These are phyloP conservation scores for Stipa capillata DNA, from an alignment of 176 grass and related monocot genomes.

Conservation along the genomic window DNA sequence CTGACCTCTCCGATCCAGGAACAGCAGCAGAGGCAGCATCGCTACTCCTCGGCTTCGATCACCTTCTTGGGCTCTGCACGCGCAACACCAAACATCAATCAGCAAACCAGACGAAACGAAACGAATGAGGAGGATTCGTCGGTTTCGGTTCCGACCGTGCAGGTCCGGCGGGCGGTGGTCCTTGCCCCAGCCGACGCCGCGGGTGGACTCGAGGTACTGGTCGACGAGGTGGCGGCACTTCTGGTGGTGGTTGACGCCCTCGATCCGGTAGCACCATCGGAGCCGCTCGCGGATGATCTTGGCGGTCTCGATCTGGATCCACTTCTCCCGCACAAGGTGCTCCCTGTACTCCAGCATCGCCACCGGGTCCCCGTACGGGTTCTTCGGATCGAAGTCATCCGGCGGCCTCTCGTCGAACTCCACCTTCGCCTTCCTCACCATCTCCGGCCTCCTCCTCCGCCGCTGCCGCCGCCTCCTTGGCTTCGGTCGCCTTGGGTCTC, in stretches of 20 bases:
- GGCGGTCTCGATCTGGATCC: slow-evolving; percentile 99
- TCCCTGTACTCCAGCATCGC: slow-evolving; percentile 96
- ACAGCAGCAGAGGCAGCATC: neutral
- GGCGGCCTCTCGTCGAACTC: slow-evolving; percentile 91
- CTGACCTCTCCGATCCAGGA: slow-evolving; percentile 37
- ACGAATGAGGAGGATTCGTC: neutral
- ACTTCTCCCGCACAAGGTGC: slow-evolving; percentile 96
- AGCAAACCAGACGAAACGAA: neutral
- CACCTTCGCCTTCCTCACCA: slow-evolving; percentile 93
- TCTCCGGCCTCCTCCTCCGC: slow-evolving; percentile 10
- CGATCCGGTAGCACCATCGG: slow-evolving; percentile 93
- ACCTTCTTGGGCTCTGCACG: slow-evolving; percentile 72
- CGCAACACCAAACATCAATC: slow-evolving; percentile 5
- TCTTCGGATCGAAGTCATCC: slow-evolving; percentile 80
- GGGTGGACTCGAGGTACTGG: slow-evolving; percentile 86
- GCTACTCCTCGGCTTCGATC: slow-evolving; percentile 33
- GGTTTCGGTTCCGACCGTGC: too few species aligned
- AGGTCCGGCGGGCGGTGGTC: slow-evolving; percentile 61
- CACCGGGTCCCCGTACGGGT: slow-evolving; percentile 89
- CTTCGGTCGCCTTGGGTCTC: neutral
- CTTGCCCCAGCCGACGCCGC: slow-evolving; percentile 92
- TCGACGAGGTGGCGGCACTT: slow-evolving; percentile 95
- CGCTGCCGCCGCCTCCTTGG: slow-evolving; percentile 3
- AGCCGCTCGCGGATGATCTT: slow-evolving; percentile 97
- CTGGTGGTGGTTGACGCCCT: slow-evolving; percentile 84